A percentile compares a stretch with the other conserved stretches of the same genome.
These are phyloP conservation scores for Protomyces gravidus DNA, from an alignment of 1,139 yeast genomes.

Conservation along the genomic window DNA sequence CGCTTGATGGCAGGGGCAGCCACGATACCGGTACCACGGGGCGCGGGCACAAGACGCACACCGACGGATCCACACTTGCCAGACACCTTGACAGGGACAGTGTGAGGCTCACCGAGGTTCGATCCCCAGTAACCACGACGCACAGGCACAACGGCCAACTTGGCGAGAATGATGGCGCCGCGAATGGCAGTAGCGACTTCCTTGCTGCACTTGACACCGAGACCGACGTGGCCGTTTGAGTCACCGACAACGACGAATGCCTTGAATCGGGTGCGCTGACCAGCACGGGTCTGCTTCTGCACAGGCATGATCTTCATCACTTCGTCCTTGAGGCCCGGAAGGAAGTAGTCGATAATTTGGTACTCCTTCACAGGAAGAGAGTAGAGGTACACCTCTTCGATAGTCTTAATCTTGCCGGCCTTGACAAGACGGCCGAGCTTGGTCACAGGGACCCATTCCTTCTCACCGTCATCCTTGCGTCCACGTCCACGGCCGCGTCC, in stretches of 20 bases:
- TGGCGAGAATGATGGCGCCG: slow-evolving; percentile 99
- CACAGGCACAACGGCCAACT: slow-evolving; percentile 97
- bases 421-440: slow-evolving; percentile 99
- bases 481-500: slow-evolving; percentile 58
- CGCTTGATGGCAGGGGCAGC: slow-evolving; percentile 99
- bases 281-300: slow-evolving; percentile 99
- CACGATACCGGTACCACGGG: slow-evolving; percentile 99
- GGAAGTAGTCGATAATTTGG: slow-evolving; percentile 95
- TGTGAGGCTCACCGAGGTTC: slow-evolving; percentile 99
- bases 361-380: slow-evolving; percentile 98
- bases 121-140: slow-evolving; percentile 99
- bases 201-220: slow-evolving; percentile 99
- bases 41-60: slow-evolving; percentile 99
- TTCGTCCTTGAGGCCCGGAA: slow-evolving; percentile 95
- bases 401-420: slow-evolving; percentile 94
- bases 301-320: slow-evolving; percentile 98
- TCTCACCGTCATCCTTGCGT: slow-evolving; percentile 82
- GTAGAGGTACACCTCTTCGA: slow-evolving; percentile 99
- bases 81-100: slow-evolving; percentile 94
- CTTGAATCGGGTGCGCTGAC: slow-evolving; percentile 99
- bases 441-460: slow-evolving; percentile 99
- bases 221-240: slow-evolving; percentile 99
- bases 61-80: slow-evolving; percentile 66
- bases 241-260: slow-evolving; percentile 99
- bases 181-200: slow-evolving; percentile 99